Evolutionary conservation across 352 stramenopile species (phyloP).

Genomic region (Globisporangium uncinulatum): DNA sequence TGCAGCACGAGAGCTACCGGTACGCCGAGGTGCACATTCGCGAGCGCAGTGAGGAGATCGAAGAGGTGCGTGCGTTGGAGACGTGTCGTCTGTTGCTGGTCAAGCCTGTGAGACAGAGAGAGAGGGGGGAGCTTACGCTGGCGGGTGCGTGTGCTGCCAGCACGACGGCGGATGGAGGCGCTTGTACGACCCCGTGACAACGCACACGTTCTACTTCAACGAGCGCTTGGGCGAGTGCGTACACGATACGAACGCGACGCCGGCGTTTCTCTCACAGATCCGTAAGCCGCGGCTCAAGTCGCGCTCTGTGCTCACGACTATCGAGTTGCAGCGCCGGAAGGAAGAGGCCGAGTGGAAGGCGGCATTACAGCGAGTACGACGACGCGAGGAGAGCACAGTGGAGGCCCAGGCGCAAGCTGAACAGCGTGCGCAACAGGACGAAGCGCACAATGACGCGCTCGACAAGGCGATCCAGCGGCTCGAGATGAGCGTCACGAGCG

Average conservation of each 20-base stretch:
- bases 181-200: slow-evolving; percentile 49
- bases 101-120: not conserved
- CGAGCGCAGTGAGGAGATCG: slow-evolving; percentile 56
- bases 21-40: slow-evolving; percentile 50
- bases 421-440: slow-evolving; percentile 13
- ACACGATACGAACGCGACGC: slow-evolving; percentile 39
- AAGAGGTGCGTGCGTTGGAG: slow-evolving; percentile 20
- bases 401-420: slow-evolving; percentile 17
- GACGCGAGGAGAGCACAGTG: slow-evolving; percentile 29
- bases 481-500: slow-evolving; percentile 44
- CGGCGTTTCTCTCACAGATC: slow-evolving; percentile 32
- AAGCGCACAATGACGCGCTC: slow-evolving; percentile 31
- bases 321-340: slow-evolving; percentile 37
- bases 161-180: slow-evolving; percentile 44
- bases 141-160: not conserved
- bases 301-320: slow-evolving; percentile 28
- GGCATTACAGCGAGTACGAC: slow-evolving; percentile 37
- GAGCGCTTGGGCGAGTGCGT: slow-evolving; percentile 57
- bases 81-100: too few species aligned
- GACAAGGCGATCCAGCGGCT: slow-evolving; percentile 34
- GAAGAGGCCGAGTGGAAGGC: slow-evolving; percentile 69
- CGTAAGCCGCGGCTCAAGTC: slow-evolving; percentile 20
- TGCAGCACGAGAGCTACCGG: slow-evolving; percentile 40
- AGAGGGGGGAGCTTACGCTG: not conserved
- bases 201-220: slow-evolving; percentile 66